Evolutionary conservation across 805 yeast genomes (phyloP).

Genomic region (Kodamaea kaohsiungensis): DNA sequence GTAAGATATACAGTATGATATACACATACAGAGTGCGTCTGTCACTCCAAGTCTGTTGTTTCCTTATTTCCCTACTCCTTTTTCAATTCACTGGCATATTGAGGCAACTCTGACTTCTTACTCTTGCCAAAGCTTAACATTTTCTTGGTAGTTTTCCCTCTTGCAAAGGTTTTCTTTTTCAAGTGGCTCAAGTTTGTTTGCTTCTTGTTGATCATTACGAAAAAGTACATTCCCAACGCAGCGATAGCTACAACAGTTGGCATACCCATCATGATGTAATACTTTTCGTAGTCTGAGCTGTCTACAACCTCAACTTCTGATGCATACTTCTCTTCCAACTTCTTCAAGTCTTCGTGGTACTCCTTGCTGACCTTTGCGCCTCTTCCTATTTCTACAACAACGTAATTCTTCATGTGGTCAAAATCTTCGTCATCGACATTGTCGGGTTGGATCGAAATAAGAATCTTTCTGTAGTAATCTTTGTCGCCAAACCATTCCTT

Average conservation of each 20-base stretch:
- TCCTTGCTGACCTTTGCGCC: conserved; percentile 57
- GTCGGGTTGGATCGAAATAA: conserved; percentile 75
- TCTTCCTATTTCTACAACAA: conserved; percentile 48
- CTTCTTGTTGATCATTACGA: conserved; percentile 53
- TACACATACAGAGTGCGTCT: background rate
- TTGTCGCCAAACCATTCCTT: conserved; percentile 60
- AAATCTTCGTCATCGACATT: conserved; percentile 66
- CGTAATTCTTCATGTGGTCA: conserved; percentile 43
- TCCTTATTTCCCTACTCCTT: conserved; percentile 8
- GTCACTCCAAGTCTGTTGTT: background rate
- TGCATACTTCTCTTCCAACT: conserved; percentile 32
- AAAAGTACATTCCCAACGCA: conserved; percentile 63
- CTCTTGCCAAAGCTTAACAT: conserved; percentile 27
- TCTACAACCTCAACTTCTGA: conserved; percentile 43
- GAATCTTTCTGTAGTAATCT: conserved; percentile 54
- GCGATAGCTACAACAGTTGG: conserved; percentile 66
- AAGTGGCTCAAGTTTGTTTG: conserved; percentile 43
- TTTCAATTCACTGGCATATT: conserved; percentile 19
- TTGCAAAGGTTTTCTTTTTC: conserved; percentile 31
- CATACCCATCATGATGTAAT: conserved; percentile 64
- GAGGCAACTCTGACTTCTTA: conserved; percentile 34
- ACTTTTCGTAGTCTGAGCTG: conserved; percentile 55
- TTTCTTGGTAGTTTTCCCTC: conserved; percentile 27
- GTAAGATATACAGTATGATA: background rate
- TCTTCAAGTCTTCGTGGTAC: conserved; percentile 42